A percentile compares a stretch with the other conserved stretches of the same genome.
phyloP scores from a whole-genome alignment of 129 eudicot species.

The Lactuca sativa region DNA sequence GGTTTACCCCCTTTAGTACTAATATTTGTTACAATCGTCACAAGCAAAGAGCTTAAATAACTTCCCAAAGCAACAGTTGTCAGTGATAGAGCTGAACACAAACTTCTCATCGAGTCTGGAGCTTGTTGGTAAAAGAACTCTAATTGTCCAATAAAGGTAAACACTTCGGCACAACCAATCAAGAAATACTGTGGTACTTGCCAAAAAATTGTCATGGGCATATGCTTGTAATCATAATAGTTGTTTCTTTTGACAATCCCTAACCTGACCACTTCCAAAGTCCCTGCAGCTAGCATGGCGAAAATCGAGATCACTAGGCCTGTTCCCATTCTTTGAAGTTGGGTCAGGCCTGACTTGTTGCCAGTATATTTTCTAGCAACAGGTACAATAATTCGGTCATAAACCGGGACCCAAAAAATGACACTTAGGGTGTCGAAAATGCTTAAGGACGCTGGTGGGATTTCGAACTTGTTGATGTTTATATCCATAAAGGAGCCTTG shows the following conservation, averaged over 20 bases:
- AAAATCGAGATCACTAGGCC: constrained; percentile 62
- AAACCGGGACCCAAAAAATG: constrained; percentile 76
- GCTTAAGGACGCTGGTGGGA: constrained; percentile 76
- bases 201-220: constrained; percentile 59
- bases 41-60: constrained; percentile 54
- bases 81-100: constrained; percentile 56
- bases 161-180: constrained; percentile 71
- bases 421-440: constrained; percentile 75
- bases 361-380: constrained; percentile 56
- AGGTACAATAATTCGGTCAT: constrained; percentile 56
- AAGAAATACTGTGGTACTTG: constrained; percentile 64
- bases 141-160: constrained; percentile 53
- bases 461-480: constrained; percentile 43
- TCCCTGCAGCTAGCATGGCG: constrained; percentile 65
- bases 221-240: constrained; percentile 38
- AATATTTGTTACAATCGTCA: constrained; percentile 41
- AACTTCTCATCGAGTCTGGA: constrained; percentile 68
- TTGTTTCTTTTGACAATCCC: constrained; percentile 44
- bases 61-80: constrained; percentile 55
- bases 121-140: constrained; percentile 67
- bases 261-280: constrained; percentile 48
- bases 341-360: constrained; percentile 61
- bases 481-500: constrained; percentile 71
- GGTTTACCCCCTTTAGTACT: constrained; percentile 50
- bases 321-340: constrained; percentile 72